Base-by-base conservation (phyloP, 495 filamentous ascomycete species). In the Penicillium robsamsonii region DNA sequence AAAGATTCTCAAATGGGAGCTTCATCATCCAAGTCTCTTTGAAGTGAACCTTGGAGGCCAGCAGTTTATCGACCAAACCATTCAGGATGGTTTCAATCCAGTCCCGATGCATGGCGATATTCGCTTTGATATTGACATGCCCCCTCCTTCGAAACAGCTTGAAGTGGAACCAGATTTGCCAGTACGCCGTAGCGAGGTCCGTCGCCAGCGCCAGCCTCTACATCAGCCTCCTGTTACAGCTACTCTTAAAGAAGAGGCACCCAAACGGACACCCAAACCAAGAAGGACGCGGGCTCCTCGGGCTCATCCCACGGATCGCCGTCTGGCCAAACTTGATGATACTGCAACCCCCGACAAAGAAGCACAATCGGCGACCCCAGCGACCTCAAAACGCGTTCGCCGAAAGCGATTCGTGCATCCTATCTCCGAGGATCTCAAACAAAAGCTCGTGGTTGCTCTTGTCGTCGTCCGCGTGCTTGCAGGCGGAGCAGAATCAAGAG, bases 391-490 rank as follows among this genome's bases (percentile, higher is more conserved):
- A 40, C 55, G 29, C 3, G 17, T 51, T n/a, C 72, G 73, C 15
- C 74, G 73, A 12, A 68, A 61, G 27, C 61, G 60, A 12, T 27
- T 42, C n/a, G 37, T 42, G 37, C 42, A 57, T 43, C 43, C 62
- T 13, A n/a, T 77, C 9, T 51, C 73, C 7, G 64, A 68, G 5
- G 42, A 56, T 1, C 41, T 72, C 4, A 43, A 66, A 18, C 70
- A 72, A 11, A 69, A 69, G 40, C 74, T 90, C 29, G 75, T 90
- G 59, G 76, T 84, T 46, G 84, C 87, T n/a, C 85, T 94, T 29
- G 80, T 89, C 40, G 87, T 88, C 24, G 76, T 92, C 20, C 84
- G 85, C 25, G 85, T 84, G 5, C 69, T 96, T 40, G 79, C 88
- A 18, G 90, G 92, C 18, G 92, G 91, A 5, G 62, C 85, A 10